A percentile compares a stretch with the other conserved stretches of the same genome.
These are phyloP conservation scores for Ascosphaera aggregata DNA, from an alignment of 2,329 filamentous ascomycete genomes.

Conservation along the genomic window DNA sequence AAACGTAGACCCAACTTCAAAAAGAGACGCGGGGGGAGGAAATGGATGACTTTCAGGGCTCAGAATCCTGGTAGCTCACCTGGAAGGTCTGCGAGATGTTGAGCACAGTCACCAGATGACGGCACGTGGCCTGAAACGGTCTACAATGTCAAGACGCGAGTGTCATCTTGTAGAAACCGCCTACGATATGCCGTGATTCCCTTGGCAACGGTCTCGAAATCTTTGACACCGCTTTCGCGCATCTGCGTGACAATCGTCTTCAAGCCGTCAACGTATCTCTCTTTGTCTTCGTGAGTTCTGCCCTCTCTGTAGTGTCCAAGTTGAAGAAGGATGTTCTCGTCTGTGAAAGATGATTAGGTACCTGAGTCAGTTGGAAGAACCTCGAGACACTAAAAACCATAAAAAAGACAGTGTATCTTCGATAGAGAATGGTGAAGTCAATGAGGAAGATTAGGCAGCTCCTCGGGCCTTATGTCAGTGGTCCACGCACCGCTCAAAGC, in stretches of 20 bases:
- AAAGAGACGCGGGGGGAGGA: no score
- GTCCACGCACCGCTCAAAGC: slow-evolving; percentile 53
- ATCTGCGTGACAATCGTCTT: slow-evolving; percentile 26
- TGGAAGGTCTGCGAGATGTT: no score
- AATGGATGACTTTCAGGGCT: no score
- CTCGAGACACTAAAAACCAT: slow-evolving; percentile 1
- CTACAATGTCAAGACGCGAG: slow-evolving; percentile 23
- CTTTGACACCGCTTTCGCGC: slow-evolving; percentile 25
- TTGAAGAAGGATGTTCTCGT: slow-evolving; percentile 27
- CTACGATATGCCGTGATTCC: slow-evolving; percentile 28
- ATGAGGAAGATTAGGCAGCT: no score
- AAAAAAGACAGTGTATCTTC: background rate
- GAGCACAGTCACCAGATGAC: no score
- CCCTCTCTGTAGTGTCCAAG: slow-evolving; percentile 25
- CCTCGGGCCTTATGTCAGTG: no score
- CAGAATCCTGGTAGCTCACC: no score
- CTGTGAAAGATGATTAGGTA: slow-evolving; percentile 17
- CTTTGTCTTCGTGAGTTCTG: slow-evolving; percentile 20
- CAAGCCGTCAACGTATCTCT: slow-evolving; percentile 21
- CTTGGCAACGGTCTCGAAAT: slow-evolving; percentile 24
- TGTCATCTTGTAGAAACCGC: slow-evolving; percentile 23
- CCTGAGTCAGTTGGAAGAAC: slow-evolving; percentile 15
- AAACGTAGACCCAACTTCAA: no score
- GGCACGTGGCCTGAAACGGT: no score
- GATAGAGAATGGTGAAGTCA: no score